Percentiles rank a stretch among this genome's conserved stretches.
Evolutionary conservation across 1,139 yeast genomes (phyloP).

Genomic region (Blastobotrys arbuscula): DNA sequence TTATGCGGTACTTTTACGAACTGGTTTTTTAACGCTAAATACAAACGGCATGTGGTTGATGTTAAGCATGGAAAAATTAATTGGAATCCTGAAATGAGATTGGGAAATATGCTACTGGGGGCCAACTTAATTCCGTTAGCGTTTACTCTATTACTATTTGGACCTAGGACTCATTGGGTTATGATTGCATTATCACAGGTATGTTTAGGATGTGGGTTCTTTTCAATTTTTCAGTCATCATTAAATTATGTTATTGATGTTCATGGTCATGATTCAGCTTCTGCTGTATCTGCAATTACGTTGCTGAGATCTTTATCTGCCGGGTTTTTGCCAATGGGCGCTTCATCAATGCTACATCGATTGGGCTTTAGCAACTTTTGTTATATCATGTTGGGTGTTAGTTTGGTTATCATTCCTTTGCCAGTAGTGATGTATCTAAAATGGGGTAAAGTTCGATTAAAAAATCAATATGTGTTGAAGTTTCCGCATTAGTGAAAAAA

Average conservation of each 20-base stretch:
- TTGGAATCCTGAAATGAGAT: constrained; percentile 18
- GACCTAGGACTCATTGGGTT: constrained; percentile 12
- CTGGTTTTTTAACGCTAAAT: constrained; percentile 8
- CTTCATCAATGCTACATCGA: constrained; percentile 11
- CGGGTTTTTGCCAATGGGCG: constrained; percentile 16
- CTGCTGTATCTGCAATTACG: constrained; percentile 19
- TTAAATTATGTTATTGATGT: constrained; percentile 20
- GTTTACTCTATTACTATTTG: constrained; percentile 14
- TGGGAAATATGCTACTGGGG: constrained; percentile 17
- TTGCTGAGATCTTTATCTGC: constrained; percentile 18
- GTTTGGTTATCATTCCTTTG: constrained; percentile 1
- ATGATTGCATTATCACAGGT: constrained; percentile 13
- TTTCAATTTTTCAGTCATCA: constrained; percentile 19
- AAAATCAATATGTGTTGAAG: not conserved
- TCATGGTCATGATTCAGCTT: constrained; percentile 19
- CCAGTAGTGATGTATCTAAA: constrained; percentile 12
- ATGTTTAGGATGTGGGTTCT: constrained; percentile 18
- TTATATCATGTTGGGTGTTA: constrained; percentile 12
- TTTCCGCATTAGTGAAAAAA: not conserved
- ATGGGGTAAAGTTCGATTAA: constrained; percentile 12
- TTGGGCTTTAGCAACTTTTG: constrained; percentile 12
- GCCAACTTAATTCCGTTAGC: constrained; percentile 16
- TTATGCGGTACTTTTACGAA: constrained; percentile 15
- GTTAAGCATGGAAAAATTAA: constrained; percentile 8
- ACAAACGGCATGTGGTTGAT: constrained; percentile 11